These are phyloP conservation scores for Fusarium temperatum DNA, from an alignment of 2,329 filamentous ascomycete species.

Conservation along the genomic window DNA sequence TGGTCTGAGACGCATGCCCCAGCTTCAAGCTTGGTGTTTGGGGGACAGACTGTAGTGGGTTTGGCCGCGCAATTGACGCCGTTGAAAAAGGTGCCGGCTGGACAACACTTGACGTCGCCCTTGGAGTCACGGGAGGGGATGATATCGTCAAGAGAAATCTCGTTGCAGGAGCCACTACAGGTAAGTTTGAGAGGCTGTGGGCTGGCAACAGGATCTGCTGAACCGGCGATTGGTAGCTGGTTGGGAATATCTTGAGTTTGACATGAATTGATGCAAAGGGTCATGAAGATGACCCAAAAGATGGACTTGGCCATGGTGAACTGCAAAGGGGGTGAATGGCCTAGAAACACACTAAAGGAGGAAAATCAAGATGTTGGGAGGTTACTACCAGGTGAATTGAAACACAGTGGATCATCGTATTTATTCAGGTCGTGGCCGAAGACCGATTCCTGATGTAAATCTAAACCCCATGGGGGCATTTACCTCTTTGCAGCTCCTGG, in stretches of 20 bases:
- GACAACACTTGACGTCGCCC: background rate
- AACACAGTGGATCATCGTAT: background rate
- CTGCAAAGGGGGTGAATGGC: fast-evolving
- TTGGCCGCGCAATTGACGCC: background rate
- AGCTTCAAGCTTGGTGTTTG: background rate
- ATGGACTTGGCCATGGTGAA: background rate
- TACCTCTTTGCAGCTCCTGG: no score
- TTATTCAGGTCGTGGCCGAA: no score
- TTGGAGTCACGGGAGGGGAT: background rate
- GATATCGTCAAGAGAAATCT: background rate
- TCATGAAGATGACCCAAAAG: background rate
- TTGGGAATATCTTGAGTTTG: background rate
- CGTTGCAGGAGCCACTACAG: background rate
- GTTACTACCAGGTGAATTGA: background rate
- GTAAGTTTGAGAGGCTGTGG: background rate
- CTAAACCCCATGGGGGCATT: no score
- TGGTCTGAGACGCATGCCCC: background rate
- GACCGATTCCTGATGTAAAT: no score
- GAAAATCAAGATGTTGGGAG: no score
- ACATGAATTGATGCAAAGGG: background rate
- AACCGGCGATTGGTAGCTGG: background rate
- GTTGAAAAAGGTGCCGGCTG: background rate
- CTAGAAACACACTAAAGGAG: fast-evolving
- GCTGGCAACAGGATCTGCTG: background rate
- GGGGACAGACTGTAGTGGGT: background rate